Conservation (phyloP, 2,329 filamentous ascomycete genomes). For the Scopulariopsis brevicaulis region DNA sequence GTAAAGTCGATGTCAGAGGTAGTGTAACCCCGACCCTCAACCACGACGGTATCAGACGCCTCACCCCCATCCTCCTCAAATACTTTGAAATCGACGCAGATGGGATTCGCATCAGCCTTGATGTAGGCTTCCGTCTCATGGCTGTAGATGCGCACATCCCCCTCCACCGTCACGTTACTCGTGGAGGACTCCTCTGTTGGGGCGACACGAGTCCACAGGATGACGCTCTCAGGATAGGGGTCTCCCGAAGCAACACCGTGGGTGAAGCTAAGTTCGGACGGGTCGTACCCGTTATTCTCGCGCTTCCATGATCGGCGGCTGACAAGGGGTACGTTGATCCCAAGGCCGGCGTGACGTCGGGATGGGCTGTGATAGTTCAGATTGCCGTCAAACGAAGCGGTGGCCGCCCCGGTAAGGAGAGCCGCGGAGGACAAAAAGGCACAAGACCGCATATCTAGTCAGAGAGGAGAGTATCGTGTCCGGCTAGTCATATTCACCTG, state of each 20-base stretch:
- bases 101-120: conserved; percentile 31
- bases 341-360: conserved; percentile 48
- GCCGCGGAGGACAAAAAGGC: not conserved
- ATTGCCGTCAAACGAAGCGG: conserved; percentile 27
- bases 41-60: conserved; percentile 30
- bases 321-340: conserved; percentile 52
- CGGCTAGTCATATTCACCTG: not conserved
- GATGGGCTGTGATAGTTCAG: conserved; percentile 60
- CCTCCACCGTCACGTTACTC: conserved; percentile 30
- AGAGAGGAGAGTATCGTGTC: not conserved
- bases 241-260: conserved; percentile 46
- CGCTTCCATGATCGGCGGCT: conserved; percentile 37
- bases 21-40: conserved; percentile 52
- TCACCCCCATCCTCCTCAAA: conserved; percentile 29
- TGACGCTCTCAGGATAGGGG: conserved; percentile 46
- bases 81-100: conserved; percentile 52
- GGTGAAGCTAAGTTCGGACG: conserved; percentile 46
- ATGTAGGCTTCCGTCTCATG: conserved; percentile 37
- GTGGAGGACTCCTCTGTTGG: conserved; percentile 30
- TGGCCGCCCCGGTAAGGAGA: not conserved
- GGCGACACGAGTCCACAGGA: conserved; percentile 36
- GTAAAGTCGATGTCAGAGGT: conserved; percentile 68
- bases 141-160: conserved; percentile 29
- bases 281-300: conserved; percentile 27
- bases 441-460: not conserved